Base-by-base conservation (phyloP, 2,329 filamentous ascomycete genomes). In the Domatiomyces catenatus region DNA sequence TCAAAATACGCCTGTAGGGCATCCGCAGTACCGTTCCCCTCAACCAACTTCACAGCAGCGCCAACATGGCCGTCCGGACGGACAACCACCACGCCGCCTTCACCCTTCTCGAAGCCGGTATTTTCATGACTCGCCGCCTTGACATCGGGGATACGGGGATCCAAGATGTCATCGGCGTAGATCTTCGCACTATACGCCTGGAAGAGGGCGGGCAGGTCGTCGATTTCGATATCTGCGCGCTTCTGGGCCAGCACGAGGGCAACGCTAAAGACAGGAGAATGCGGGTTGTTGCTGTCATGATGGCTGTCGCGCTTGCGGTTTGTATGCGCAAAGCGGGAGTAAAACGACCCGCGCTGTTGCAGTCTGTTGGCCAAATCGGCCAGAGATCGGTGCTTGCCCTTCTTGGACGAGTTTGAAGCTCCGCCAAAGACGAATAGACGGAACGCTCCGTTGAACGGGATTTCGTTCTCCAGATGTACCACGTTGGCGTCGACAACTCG, bases 51-150 rank as follows among this genome's bases (percentile, higher is more conserved):
- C 8, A 84, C 77, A 3, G 88, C 84, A 54, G 86, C 75, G 19
- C 84, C 86, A 24, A 94, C 83, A 64, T 94, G 92, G 6, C 87
- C 87, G 65, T 94, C 88, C 0, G 89, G 88, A 44, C 88, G 72
- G 6, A 93, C 85, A 8, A 94, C 83, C 1, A 93, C 81, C 1
- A 94, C 77, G 51, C 83, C 87, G 8, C 87, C 87, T 54, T 56
- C 57, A 1, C 51, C 53, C 2, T 51, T 51, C 10, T 53, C 54
- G 22, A 94, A 65, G 0, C 89, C 89, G 74, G 94, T 83, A 74
- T 94, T 94, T 43, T 82, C 81, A 66, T 95, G 89, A 4, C 86
- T 86, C 2, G 85, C 75, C 4, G 83, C 86, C 58, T 73, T 74
- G 1, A 84, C 82, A 18, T 82, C 72, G 0, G 83, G 80, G 0